Base-by-base conservation (phyloP, 148 eudicot species). In the Fagopyrum tataricum region DNA sequence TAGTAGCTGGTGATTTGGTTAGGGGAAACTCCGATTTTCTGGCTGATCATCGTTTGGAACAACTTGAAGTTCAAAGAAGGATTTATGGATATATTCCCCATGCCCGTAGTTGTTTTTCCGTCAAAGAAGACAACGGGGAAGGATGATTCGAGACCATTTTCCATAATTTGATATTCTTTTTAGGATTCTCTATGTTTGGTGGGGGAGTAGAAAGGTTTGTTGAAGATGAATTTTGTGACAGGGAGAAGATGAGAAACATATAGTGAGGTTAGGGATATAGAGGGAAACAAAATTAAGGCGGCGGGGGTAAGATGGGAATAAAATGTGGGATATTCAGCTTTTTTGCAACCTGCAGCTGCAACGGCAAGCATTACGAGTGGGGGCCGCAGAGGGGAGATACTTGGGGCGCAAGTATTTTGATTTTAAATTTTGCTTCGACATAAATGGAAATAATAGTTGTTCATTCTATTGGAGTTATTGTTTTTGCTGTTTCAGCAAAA, bases 1-100 rank as follows among this genome's bases (percentile, higher is more conserved):
- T 84, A 77, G 78, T 88, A 90, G 31, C 76, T 86, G 1, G 91
- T 85, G 76, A 92, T 83, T 48, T 90, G 91, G 58, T 87, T 88
- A 0, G 88, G 93, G 0, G 96, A 92, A 43, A 87, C 79, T 0
- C 93, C 87, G 79, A 92, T 85, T 77, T 71, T 79, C 4, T 78
- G 72, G 67, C 87, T 78, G 17, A 92, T 46, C 14, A 80, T 71
- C 2, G 78, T 48, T 73, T 87, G 93, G 52, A 92, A 90, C 0
- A 46, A 11, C 79, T 90, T 87, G 88, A 79, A 90, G 6, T 76
- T 72, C 71, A 85, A 71, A 4, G 79, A 67, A 1, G 91, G 82
- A 10, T 72, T 44, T 6, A 92, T 78, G n/a, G 24, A 53, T 67
- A 90, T 74, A 10, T 69, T 62, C 4, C 96, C 97, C 42, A 83